A percentile compares a stretch with the other conserved stretches of the same genome.
These are phyloP conservation scores for Aspergillus tubingensis DNA, from an alignment of 2,329 filamentous ascomycete species.

Conservation along the genomic window DNA sequence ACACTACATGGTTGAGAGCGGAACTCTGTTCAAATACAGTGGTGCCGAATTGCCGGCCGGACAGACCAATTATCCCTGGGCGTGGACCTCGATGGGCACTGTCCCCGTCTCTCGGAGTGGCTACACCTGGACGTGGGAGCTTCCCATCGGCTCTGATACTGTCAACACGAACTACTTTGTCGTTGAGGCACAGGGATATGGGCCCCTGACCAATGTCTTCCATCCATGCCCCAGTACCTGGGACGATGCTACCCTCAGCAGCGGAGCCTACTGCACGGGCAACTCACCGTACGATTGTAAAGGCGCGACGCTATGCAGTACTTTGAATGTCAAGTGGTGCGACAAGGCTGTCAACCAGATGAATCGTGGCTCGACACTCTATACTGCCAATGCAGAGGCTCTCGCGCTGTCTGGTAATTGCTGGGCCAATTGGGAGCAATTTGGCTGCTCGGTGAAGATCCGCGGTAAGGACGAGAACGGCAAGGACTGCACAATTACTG, in stretches of 20 bases:
- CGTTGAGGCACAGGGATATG: constrained; percentile 14
- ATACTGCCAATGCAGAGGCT: neutral
- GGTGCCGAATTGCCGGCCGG: neutral
- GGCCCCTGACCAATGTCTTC: constrained; percentile 13
- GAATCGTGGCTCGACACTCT: neutral
- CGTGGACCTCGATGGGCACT: neutral
- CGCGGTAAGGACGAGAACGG: neutral
- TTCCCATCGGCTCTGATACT: constrained; percentile 1
- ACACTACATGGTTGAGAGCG: constrained; percentile 18
- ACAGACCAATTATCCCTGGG: neutral
- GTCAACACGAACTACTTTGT: constrained; percentile 18
- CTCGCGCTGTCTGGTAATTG: neutral
- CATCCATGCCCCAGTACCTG: constrained; percentile 6
- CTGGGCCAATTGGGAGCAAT: constrained; percentile 2
- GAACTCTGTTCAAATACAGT: constrained; percentile 15
- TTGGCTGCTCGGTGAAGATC: neutral
- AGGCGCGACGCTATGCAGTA: constrained; percentile 16
- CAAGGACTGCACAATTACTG: neutral
- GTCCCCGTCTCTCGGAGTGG: neutral
- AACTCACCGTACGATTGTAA: constrained; percentile 11
- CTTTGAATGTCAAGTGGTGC: constrained; percentile 16
- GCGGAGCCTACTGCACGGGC: neutral
- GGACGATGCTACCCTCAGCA: too few species aligned
- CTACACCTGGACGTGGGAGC: constrained; percentile 9
- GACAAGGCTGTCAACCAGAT: constrained; percentile 17